Conservation (phyloP, 1,139 yeast genomes). For the Candida tropicalis region DNA sequence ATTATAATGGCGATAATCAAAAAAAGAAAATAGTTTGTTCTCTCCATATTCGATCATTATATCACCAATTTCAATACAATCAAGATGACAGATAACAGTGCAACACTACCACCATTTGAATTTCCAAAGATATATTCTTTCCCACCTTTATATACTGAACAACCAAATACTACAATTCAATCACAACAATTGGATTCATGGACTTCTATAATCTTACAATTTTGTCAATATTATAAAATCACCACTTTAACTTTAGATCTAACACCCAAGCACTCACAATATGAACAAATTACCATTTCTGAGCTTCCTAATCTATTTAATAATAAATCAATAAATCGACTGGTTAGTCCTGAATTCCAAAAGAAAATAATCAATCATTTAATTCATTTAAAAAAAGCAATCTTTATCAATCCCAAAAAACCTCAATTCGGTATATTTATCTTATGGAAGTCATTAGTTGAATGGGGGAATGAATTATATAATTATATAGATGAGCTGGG, state of each 20-base stretch:
- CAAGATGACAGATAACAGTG: not conserved
- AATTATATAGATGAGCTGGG: constrained; percentile 67
- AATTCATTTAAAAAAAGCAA: constrained; percentile 54
- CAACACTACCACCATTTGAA: constrained; percentile 19
- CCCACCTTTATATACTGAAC: constrained; percentile 91
- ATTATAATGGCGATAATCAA: not conserved
- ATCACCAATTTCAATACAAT: too few relatives aligned
- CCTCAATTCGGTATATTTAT: constrained; percentile 53
- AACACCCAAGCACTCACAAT: constrained; percentile 30
- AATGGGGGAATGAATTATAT: constrained; percentile 68
- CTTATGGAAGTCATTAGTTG: constrained; percentile 71
- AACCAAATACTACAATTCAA: constrained; percentile 80
- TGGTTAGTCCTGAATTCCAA: constrained; percentile 57
- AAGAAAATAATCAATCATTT: constrained; percentile 59
- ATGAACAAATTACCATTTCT: constrained; percentile 19
- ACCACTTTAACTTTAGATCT: constrained; percentile 38
- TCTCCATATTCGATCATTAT: too few relatives aligned
- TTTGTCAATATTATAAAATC: constrained; percentile 60
- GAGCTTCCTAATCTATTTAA: constrained; percentile 44
- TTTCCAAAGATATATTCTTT: constrained; percentile 81
- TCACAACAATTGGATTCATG: constrained; percentile 66
- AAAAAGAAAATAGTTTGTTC: too few relatives aligned
- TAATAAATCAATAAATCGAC: constrained; percentile 52
- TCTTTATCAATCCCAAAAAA: constrained; percentile 47
- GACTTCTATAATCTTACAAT: constrained; percentile 48